phyloP scores from a whole-genome alignment of 768 basidiomycete genomes.

The Kwoniella pini region DNA sequence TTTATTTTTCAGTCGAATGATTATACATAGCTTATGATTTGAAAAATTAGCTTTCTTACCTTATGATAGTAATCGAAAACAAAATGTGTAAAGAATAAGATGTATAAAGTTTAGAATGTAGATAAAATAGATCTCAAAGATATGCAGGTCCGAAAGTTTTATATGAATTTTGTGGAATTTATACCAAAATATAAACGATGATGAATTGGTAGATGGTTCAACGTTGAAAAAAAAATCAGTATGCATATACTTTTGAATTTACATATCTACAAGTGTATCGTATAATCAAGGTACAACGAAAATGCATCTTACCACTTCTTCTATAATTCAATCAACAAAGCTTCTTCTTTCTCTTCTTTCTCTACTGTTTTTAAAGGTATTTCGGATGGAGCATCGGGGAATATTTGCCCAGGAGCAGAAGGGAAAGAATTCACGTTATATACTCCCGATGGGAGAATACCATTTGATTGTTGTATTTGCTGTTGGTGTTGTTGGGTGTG shows the following conservation, averaged over 20 bases:
- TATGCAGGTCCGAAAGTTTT: too few relatives aligned
- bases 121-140: neutral
- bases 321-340: constrained; percentile 49
- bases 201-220: too few relatives aligned
- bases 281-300: too few relatives aligned
- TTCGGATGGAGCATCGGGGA: constrained; percentile 49
- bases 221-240: too few relatives aligned
- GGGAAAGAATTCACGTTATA: constrained; percentile 43
- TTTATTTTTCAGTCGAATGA: too few relatives aligned
- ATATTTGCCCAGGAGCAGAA: constrained; percentile 42
- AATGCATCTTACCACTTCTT: too few relatives aligned
- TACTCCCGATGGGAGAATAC: constrained; percentile 14
- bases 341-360: constrained; percentile 44
- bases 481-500: constrained; percentile 17
- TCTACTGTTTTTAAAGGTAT: constrained; percentile 19
- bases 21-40: too few relatives aligned
- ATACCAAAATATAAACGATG: too few relatives aligned
- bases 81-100: constrained; percentile 9
- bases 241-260: too few relatives aligned
- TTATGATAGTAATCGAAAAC: constrained; percentile 30
- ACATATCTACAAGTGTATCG: too few relatives aligned
- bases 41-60: constrained; percentile 21
- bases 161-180: too few relatives aligned
- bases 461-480: neutral
- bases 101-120: neutral